A percentile compares a stretch with the other conserved stretches of the same genome.
These are phyloP conservation scores for Venturia carpophila DNA, from an alignment of 2,329 filamentous ascomycete species.

Conservation along the genomic window DNA sequence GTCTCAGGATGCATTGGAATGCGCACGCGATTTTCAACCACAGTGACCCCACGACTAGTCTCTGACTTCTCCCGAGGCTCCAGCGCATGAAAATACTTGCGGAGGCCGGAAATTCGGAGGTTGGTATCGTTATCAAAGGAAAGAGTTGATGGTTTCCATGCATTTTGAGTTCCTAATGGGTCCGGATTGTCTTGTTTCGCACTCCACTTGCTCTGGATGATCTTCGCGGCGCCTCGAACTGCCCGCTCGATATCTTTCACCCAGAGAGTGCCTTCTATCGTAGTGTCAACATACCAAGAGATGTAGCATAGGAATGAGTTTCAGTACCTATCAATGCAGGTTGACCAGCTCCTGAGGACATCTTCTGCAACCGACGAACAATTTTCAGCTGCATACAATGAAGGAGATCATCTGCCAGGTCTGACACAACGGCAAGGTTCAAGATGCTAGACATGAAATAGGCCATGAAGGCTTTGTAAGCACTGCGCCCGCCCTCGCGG, in stretches of 20 bases:
- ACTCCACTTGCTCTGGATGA: neutral
- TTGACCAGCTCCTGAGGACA: neutral
- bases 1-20: neutral
- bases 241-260: neutral
- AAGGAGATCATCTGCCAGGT: neutral
- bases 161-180: neutral
- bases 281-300: no score
- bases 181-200: neutral
- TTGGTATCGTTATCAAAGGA: neutral
- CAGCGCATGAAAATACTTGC: neutral
- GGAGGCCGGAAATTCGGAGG: neutral
- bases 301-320: neutral
- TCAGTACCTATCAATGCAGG: neutral
- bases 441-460: neutral
- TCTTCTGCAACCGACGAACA: neutral
- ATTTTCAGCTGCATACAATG: neutral
- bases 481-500: neutral
- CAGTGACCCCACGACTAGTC: neutral
- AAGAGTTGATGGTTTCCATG: neutral
- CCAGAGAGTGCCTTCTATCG: neutral
- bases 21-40: neutral
- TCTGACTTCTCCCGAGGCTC: neutral
- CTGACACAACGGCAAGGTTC: neutral
- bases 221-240: neutral
- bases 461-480: neutral